A percentile compares a stretch with the other conserved stretches of the same genome.
Evolutionary conservation across 2,329 filamentous ascomycete genomes (phyloP).

Genomic region (Monosporascus ibericus): DNA sequence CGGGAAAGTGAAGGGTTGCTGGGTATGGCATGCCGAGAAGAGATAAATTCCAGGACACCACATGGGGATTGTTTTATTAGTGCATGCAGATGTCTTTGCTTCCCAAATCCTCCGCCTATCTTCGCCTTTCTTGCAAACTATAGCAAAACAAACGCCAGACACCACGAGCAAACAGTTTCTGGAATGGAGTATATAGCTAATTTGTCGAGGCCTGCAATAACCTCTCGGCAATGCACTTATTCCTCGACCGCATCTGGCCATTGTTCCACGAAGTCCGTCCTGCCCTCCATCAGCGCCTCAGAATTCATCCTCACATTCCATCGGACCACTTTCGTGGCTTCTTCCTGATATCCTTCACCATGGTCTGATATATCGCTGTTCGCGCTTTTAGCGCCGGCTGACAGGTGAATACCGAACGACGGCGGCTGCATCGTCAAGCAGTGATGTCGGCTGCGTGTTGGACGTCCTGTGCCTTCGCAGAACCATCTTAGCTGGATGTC

Average conservation of each 20-base stretch:
- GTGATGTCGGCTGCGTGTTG: constrained; percentile 24
- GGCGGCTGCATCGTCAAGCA: constrained; percentile 36
- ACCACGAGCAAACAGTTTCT: too few species aligned
- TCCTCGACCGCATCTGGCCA: constrained; percentile 15
- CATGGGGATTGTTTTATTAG: too few species aligned
- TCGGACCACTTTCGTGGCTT: constrained; percentile 29
- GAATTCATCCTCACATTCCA: constrained; percentile 37
- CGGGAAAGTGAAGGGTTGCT: too few species aligned
- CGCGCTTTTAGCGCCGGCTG: constrained; percentile 27
- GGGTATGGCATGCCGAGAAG: too few species aligned
- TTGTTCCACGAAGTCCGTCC: constrained; percentile 22
- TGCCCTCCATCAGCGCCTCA: constrained; percentile 29
- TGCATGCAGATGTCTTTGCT: too few species aligned
- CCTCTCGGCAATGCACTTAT: too few species aligned
- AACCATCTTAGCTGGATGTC: constrained; percentile 41
- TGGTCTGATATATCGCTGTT: constrained; percentile 33
- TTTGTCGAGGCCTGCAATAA: too few species aligned
- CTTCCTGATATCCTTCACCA: constrained; percentile 22
- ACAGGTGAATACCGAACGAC: constrained; percentile 40
- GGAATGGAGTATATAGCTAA: too few species aligned
- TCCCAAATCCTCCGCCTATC: too few species aligned
- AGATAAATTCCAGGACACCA: too few species aligned
- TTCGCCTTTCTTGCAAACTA: too few species aligned
- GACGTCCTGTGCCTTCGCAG: constrained; percentile 33
- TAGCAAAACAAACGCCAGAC: too few species aligned